Evolutionary conservation across 2,329 filamentous ascomycete genomes (phyloP).

Genomic region (Myriangium duriaei): DNA sequence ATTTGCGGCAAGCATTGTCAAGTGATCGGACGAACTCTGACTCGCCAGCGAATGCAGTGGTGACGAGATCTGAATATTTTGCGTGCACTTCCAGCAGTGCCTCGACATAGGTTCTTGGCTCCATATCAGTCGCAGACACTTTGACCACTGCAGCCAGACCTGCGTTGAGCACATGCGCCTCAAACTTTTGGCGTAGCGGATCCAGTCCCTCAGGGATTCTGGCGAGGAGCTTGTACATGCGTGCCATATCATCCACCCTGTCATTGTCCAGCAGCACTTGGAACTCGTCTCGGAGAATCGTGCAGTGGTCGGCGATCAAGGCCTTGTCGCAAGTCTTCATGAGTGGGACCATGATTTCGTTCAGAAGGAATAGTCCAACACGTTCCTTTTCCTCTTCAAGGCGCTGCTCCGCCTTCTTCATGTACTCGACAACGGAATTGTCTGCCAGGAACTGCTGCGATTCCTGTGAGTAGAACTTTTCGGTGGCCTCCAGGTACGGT

Average conservation of each 20-base stretch:
- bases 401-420: conserved; percentile 94
- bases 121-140: conserved; percentile 77
- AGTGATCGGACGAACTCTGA: conserved; percentile 92
- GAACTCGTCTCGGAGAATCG: conserved; percentile 85
- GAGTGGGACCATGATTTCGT: conserved; percentile 71
- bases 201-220: conserved; percentile 86
- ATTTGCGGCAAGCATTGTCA: conserved; percentile 94
- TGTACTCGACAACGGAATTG: conserved; percentile 96
- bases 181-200: conserved; percentile 74
- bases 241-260: conserved; percentile 84
- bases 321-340: conserved; percentile 82
- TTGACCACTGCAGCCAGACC: conserved; percentile 83
- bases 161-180: conserved; percentile 82
- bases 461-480: conserved; percentile 77
- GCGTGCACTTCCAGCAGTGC: conserved; percentile 88
- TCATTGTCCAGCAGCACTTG: conserved; percentile 88
- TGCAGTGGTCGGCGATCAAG: conserved; percentile 77
- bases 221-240: conserved; percentile 88
- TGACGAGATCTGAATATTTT: conserved; percentile 82
- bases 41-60: conserved; percentile 85
- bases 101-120: conserved; percentile 94
- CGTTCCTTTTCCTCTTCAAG: conserved; percentile 89
- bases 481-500: conserved; percentile 79
- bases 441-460: conserved; percentile 90
- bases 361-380: conserved; percentile 80